A percentile compares a stretch with the other conserved stretches of the same genome.
phyloP scores from a whole-genome alignment of 352 stramenopile genomes.

The Pythium oligandrum region DNA sequence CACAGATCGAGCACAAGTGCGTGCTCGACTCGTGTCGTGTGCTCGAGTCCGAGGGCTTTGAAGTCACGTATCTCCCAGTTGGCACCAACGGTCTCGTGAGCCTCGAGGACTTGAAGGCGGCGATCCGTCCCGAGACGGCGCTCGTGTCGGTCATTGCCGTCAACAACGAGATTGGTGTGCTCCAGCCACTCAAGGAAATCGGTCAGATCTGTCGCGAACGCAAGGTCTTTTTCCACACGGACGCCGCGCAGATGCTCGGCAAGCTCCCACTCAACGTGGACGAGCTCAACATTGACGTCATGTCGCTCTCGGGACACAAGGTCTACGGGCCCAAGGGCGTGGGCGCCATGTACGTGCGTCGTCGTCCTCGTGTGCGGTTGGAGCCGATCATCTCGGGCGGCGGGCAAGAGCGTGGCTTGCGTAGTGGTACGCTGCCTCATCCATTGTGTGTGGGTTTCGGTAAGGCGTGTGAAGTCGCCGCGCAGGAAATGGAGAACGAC shows the following conservation, averaged over 20 bases:
- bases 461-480: conserved; percentile 90
- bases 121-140: conserved; percentile 94
- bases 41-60: conserved; percentile 96
- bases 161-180: conserved; percentile 99
- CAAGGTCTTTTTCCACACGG: conserved; percentile 99
- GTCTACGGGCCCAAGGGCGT: conserved; percentile 99
- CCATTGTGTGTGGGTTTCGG: conserved; percentile 85
- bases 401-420: conserved; percentile 96
- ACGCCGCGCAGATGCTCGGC: conserved; percentile 98
- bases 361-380: conserved; percentile 94
- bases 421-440: conserved; percentile 87
- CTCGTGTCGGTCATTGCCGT: conserved; percentile 98
- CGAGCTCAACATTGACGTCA: conserved; percentile 98
- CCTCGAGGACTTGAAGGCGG: conserved; percentile 90
- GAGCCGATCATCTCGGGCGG: conserved; percentile 97
- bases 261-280: conserved; percentile 98
- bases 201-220: conserved; percentile 88
- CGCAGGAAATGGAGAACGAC: conserved; percentile 96
- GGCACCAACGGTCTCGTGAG: conserved; percentile 93
- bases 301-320: conserved; percentile 98
- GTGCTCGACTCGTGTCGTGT: conserved; percentile 97
- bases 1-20: conserved; percentile 96
- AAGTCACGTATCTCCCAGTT: conserved; percentile 97
- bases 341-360: conserved; percentile 96
- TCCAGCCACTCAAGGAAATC: conserved; percentile 98